Base-by-base conservation (phyloP, 2,329 filamentous ascomycete species). In the Trichoderma hamatum region DNA sequence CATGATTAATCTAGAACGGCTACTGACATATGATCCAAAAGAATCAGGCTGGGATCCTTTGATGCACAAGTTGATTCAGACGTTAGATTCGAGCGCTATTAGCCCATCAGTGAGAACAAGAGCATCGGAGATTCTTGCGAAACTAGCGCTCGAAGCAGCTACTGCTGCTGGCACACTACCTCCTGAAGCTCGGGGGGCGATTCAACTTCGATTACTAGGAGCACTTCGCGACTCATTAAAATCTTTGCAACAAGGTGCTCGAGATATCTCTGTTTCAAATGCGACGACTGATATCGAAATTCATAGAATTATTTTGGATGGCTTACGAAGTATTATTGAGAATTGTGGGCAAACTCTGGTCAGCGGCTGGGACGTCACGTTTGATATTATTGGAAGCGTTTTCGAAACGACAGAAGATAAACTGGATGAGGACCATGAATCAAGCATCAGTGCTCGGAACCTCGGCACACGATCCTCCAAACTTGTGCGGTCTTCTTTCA, bases 401-500 rank as follows among this genome's bases (percentile, higher is more conserved):
- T 97, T 97, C 74, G 78, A 90, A 51, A 79, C 77, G 72, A 80
- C 75, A 71, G 76, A 75, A 55, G 74, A 77, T 4, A 74, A 76
- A 28, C 70, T 77, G n/a, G 80, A 81, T 19, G 80, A 82, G 24
- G 77, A 75, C 9, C 75, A 78, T 6, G 76, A 77, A 13, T 73
- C 75, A 9, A 71, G 75, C 14, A 71, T 72, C 10, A 75, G 77
- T 60, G 75, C 78, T 2, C 76, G 76, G 2, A 74, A 78, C 0
- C 78, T 88, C 1, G 81, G 79, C 36, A 89, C 86, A 7, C 82
- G 85, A 60, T 95, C 94, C 14, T 85, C 89, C 55, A 90, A 90
- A 72, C 86, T 98, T 26, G 92, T 97, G 63, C 88, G 94, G 71
- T 91, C 93, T 19, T 92, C 95, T 0, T 99, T 99, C 78, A 91